These are phyloP conservation scores for Cladosporium oxysporum DNA, from an alignment of 2,329 filamentous ascomycete species.

Conservation along the genomic window DNA sequence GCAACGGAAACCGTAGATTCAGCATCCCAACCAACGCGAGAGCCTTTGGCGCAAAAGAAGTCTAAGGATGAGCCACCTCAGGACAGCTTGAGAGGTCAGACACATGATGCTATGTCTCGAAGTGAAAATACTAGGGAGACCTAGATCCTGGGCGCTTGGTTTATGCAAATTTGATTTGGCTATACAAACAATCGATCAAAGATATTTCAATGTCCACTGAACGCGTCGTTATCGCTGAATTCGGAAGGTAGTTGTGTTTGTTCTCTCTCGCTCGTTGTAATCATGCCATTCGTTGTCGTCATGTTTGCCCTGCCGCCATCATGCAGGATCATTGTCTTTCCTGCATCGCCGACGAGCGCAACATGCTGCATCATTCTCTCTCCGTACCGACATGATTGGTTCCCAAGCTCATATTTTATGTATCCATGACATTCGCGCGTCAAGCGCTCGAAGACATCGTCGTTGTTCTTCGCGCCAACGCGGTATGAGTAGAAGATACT, in stretches of 20 bases:
- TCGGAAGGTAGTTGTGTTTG: background rate
- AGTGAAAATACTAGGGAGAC: slow-evolving; percentile 16
- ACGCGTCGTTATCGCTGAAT: background rate
- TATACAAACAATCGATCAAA: background rate
- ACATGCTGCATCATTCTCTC: background rate
- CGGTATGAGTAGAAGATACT: background rate
- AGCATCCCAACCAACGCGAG: slow-evolving; percentile 6
- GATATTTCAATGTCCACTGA: background rate
- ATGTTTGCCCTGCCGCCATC: background rate
- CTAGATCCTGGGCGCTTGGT: background rate
- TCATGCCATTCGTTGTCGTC: background rate
- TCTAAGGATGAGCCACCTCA: slow-evolving; percentile 17
- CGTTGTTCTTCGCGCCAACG: background rate
- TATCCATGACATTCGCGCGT: background rate
- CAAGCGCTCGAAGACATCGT: background rate
- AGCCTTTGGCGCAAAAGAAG: slow-evolving; percentile 7
- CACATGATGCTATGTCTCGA: slow-evolving; percentile 4
- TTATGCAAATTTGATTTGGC: background rate
- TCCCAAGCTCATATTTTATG: background rate
- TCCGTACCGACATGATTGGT: background rate
- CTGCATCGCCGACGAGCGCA: background rate
- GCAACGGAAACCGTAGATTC: background rate
- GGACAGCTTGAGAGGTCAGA: slow-evolving; percentile 6
- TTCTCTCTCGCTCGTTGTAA: background rate
- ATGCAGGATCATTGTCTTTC: background rate